phyloP scores from a whole-genome alignment of 768 basidiomycete species.

The Cubamyces lactineus region DNA sequence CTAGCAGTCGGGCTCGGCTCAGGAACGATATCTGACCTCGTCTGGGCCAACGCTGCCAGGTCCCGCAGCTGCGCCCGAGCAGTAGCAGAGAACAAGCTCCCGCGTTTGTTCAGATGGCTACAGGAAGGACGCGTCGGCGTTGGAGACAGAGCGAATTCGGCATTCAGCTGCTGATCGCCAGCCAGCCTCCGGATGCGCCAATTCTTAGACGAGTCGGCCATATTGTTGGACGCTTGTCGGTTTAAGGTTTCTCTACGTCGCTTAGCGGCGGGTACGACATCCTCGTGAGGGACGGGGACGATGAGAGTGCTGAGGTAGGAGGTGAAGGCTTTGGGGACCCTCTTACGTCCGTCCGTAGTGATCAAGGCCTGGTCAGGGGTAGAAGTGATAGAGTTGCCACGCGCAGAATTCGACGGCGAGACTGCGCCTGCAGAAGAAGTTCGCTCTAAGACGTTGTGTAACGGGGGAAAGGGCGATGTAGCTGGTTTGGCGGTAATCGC shows the following conservation, averaged over 20 bases:
- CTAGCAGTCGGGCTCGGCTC: not conserved
- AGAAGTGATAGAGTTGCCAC: too few species aligned
- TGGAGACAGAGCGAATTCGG: not conserved
- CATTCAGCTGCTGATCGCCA: not conserved
- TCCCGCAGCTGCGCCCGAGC: not conserved
- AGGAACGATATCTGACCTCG: not conserved
- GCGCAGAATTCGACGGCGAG: not conserved
- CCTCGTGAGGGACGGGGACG: not conserved
- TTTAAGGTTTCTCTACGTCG: not conserved
- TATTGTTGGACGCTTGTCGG: not conserved
- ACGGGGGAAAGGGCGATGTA: not conserved
- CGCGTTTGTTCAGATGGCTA: not conserved
- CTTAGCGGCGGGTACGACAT: not conserved
- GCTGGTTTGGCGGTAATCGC: not conserved
- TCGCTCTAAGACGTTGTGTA: not conserved
- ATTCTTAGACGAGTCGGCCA: not conserved
- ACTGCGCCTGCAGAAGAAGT: not conserved
- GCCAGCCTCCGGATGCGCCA: not conserved
- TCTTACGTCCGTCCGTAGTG: not conserved
- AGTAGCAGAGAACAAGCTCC: not conserved
- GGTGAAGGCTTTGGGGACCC: too few species aligned
- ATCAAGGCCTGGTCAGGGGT: too few species aligned
- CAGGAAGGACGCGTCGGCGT: not conserved
- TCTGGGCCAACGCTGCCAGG: not conserved
- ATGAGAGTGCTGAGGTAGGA: not conserved